phyloP scores from a whole-genome alignment of 257 asterid species.

The Prunella vulgaris region DNA sequence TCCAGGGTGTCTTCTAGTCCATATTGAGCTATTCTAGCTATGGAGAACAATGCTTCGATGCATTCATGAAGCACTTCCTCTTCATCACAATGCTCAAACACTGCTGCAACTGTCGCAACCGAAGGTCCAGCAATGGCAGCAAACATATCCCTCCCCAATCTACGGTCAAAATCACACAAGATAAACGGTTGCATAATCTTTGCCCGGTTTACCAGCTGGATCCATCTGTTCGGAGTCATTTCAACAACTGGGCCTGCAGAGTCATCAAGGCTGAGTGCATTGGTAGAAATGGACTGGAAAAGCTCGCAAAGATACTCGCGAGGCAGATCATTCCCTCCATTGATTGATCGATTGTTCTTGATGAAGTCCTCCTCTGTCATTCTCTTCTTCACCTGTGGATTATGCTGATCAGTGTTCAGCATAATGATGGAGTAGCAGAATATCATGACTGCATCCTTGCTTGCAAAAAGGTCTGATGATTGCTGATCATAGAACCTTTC shows the following conservation, averaged over 20 bases:
- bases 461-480: constrained; percentile 69
- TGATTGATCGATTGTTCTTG: constrained; percentile 65
- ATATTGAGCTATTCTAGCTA: constrained; percentile 78
- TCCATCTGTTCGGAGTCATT: constrained; percentile 85
- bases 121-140: constrained; percentile 86
- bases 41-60: constrained; percentile 70
- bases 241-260: constrained; percentile 29
- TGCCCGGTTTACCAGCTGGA: constrained; percentile 70
- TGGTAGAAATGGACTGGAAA: constrained; percentile 67
- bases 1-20: constrained; percentile 84
- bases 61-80: constrained; percentile 84
- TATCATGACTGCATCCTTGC: constrained; percentile 69
- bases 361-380: constrained; percentile 97
- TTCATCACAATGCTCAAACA: constrained; percentile 78
- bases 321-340: constrained; percentile 85
- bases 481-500: constrained; percentile 89
- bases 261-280: constrained; percentile 42
- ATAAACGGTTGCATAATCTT: constrained; percentile 55
- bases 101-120: constrained; percentile 75
- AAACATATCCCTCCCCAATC: constrained; percentile 87
- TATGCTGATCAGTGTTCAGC: constrained; percentile 95
- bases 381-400: constrained; percentile 92
- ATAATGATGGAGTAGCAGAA: constrained; percentile 86
- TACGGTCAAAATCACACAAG: constrained; percentile 56
- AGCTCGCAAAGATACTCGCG: constrained; percentile 82